phyloP scores from a whole-genome alignment of 2,329 filamentous ascomycete species.

The Zelopaecilomyces penicillatus region DNA sequence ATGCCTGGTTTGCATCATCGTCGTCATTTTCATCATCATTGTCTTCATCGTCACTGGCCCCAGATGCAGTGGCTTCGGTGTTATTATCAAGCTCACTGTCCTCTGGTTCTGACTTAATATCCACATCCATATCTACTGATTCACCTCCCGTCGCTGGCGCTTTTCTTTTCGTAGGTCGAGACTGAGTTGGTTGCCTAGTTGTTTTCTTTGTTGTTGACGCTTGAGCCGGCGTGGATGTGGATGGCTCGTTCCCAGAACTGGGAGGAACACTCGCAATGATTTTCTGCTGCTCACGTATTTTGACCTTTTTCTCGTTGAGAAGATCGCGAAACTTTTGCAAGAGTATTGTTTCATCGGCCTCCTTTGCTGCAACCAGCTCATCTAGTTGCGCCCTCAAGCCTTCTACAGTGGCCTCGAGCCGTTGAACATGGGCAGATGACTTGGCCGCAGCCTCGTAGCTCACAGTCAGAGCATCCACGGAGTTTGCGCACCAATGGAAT shows the following conservation, averaged over 20 bases:
- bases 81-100: conserved; percentile 33
- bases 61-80: conserved; percentile 30
- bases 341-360: conserved; percentile 56
- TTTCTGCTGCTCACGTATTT: conserved; percentile 65
- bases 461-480: conserved; percentile 39
- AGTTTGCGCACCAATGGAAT: conserved; percentile 61
- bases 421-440: conserved; percentile 32
- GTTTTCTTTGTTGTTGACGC: conserved; percentile 11
- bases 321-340: conserved; percentile 62
- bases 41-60: conserved; percentile 32
- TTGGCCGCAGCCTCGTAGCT: conserved; percentile 35
- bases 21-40: conserved; percentile 8
- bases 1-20: not conserved
- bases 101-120: conserved; percentile 24
- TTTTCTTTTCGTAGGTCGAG: conserved; percentile 44
- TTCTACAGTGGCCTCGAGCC: conserved; percentile 47
- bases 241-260: conserved; percentile 14
- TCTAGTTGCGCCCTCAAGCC: conserved; percentile 56
- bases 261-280: conserved; percentile 43
- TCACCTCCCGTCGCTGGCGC: conserved; percentile 29
- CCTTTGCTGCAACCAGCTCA: conserved; percentile 57
- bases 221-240: not conserved
- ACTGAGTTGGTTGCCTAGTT: conserved; percentile 22
- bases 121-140: conserved; percentile 32
- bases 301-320: conserved; percentile 72